These are phyloP conservation scores for Ceratocystis ficicola DNA, from an alignment of 2,329 filamentous ascomycete genomes.

Conservation along the genomic window DNA sequence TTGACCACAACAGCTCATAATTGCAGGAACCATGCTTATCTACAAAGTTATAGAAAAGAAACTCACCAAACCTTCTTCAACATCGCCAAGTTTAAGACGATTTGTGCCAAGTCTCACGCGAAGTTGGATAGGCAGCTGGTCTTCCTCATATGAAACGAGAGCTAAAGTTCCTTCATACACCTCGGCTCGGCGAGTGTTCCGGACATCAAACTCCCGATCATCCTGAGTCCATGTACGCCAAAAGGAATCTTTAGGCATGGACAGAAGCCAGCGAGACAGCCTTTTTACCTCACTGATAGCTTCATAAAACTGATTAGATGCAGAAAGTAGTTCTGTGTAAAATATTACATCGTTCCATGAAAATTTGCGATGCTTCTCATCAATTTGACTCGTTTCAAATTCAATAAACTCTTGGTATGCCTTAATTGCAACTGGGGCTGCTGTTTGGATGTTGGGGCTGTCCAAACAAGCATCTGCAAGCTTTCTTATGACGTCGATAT, in stretches of 20 bases:
- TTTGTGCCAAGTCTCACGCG: constrained; percentile 74
- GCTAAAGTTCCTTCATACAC: constrained; percentile 49
- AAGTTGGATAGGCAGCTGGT: constrained; percentile 68
- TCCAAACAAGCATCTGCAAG: constrained; percentile 47
- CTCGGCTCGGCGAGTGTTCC: constrained; percentile 53
- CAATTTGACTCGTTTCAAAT: constrained; percentile 29
- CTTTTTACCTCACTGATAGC: constrained; percentile 59
- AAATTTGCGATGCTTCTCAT: constrained; percentile 31
- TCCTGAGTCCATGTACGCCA: constrained; percentile 65
- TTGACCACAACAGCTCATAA: not conserved
- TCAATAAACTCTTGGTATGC: constrained; percentile 40
- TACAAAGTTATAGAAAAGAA: not conserved
- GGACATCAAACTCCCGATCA: constrained; percentile 79
- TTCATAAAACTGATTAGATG: constrained; percentile 48
- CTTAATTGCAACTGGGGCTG: constrained; percentile 33
- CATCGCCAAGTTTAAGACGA: constrained; percentile 56
- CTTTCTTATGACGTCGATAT: constrained; percentile 44
- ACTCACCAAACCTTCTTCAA: constrained; percentile 62
- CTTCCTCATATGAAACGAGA: constrained; percentile 43
- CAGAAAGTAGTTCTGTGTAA: constrained; percentile 68
- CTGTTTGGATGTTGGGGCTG: constrained; percentile 35
- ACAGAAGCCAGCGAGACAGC: constrained; percentile 70
- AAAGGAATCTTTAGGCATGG: constrained; percentile 56
- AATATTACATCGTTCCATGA: constrained; percentile 76
- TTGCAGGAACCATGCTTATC: not conserved